A percentile compares a stretch with the other conserved stretches of the same genome.
phyloP scores from a whole-genome alignment of 2,329 filamentous ascomycete genomes.

The Aspergillus alliaceus region DNA sequence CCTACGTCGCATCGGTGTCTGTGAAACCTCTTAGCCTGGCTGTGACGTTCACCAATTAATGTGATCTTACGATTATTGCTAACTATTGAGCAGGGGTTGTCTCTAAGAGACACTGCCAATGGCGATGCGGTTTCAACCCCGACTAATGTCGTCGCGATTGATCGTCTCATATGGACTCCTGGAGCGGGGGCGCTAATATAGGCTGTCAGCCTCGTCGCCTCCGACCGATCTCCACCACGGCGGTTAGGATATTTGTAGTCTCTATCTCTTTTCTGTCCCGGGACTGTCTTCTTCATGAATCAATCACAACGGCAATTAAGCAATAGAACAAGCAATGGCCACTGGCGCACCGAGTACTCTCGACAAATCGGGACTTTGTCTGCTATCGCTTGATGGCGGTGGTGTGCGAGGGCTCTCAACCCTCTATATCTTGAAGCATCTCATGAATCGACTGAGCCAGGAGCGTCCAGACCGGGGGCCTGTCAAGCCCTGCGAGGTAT shows the following conservation, averaged over 20 bases:
- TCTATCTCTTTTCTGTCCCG: background rate
- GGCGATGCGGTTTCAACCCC: background rate
- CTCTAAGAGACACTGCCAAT: background rate
- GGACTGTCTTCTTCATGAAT: background rate
- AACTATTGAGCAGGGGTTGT: background rate
- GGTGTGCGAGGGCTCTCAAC: slow-evolving; percentile 40
- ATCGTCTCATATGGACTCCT: background rate
- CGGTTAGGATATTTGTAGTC: background rate
- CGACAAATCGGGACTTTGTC: background rate
- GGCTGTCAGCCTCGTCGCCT: background rate
- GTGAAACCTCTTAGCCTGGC: background rate
- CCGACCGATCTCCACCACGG: background rate
- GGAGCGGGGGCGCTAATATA: background rate
- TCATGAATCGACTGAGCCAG: slow-evolving; percentile 30
- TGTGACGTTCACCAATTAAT: background rate
- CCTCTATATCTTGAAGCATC: slow-evolving; percentile 30
- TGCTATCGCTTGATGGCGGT: slow-evolving; percentile 31
- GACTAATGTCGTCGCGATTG: background rate
- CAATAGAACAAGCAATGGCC: background rate
- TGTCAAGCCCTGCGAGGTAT: slow-evolving; percentile 33
- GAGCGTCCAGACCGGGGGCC: slow-evolving; percentile 8
- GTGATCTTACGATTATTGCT: background rate
- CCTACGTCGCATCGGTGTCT: background rate
- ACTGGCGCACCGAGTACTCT: background rate
- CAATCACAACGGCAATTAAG: background rate